A percentile compares a stretch with the other conserved stretches of the same genome.
phyloP scores from a whole-genome alignment of 164 flowering plant species.

The Santalum album region DNA sequence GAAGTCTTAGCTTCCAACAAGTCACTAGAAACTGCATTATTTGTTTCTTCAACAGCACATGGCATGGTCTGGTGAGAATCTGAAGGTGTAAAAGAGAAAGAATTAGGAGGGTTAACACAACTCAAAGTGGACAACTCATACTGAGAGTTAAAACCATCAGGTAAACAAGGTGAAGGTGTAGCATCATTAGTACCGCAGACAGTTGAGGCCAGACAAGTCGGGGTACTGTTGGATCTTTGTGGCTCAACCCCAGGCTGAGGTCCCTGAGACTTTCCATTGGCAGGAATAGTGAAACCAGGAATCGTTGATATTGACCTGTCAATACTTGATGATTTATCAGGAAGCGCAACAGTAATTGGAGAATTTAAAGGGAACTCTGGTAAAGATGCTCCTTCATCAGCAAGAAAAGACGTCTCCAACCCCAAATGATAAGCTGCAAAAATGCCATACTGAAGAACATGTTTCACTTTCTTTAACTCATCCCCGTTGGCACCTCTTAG shows the following conservation, averaged over 20 bases:
- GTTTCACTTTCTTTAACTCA: constrained; percentile 92
- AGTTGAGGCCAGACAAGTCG: constrained; percentile 17
- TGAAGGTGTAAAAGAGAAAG: constrained; percentile 12
- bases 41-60: constrained; percentile 17
- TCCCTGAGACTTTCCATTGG: constrained; percentile 27
- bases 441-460: constrained; percentile 85
- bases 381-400: constrained; percentile 95
- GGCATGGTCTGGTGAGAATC: constrained; percentile 14
- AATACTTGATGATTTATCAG: constrained; percentile 57
- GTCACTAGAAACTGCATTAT: constrained; percentile 10
- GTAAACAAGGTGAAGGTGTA: constrained; percentile 11
- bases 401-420: constrained; percentile 95
- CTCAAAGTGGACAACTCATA: constrained; percentile 12
- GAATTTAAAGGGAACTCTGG: constrained; percentile 76
- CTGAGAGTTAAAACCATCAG: constrained; percentile 18
- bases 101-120: constrained; percentile 13
- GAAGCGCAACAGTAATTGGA: constrained; percentile 80
- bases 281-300: constrained; percentile 56
- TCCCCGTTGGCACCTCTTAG: constrained; percentile 88
- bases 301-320: constrained; percentile 81
- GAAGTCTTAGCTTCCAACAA: constrained; percentile 11
- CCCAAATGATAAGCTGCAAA: constrained; percentile 99
- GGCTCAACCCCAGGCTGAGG: constrained; percentile 26
- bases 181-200: constrained; percentile 9
- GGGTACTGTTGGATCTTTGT: constrained; percentile 23